These are phyloP conservation scores for Quercus ilex DNA, from an alignment of 306 rosid species.

Conservation along the genomic window DNA sequence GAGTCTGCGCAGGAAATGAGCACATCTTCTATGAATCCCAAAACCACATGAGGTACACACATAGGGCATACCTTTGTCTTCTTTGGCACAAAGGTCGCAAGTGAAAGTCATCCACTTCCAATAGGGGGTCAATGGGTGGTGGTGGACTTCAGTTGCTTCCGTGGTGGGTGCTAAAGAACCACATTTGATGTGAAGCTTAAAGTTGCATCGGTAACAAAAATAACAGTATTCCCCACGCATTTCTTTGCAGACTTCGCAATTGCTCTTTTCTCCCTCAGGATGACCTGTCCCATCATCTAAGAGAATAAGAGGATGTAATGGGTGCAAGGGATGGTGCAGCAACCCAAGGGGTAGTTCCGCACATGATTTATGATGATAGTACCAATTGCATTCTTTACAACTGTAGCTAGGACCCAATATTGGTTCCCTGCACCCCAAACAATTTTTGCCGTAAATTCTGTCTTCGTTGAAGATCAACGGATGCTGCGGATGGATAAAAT, in stretches of 20 bases:
- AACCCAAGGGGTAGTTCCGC: too few species aligned
- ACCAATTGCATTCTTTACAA: too few species aligned
- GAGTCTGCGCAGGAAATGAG: neutral
- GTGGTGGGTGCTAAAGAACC: too few species aligned
- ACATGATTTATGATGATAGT: too few species aligned
- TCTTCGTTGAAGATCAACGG: too few species aligned
- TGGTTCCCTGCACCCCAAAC: fast-evolving
- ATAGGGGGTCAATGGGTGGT: neutral
- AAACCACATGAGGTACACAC: neutral
- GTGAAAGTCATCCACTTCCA: neutral
- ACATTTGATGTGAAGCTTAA: neutral
- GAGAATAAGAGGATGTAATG: neutral
- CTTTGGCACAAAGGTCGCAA: neutral
- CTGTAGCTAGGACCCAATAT: too few species aligned
- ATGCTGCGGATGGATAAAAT: too few species aligned
- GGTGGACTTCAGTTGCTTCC: neutral
- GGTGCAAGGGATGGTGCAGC: too few species aligned
- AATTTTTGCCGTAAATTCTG: too few species aligned
- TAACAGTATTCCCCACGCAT: fast-evolving
- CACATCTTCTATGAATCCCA: neutral
- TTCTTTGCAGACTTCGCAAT: too few species aligned
- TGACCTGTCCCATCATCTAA: fast-evolving
- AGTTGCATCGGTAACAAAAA: neutral
- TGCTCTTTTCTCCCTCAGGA: too few species aligned
- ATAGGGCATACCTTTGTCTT: neutral